phyloP scores from a whole-genome alignment of 495 filamentous ascomycete species.

The Niebla homalea region DNA sequence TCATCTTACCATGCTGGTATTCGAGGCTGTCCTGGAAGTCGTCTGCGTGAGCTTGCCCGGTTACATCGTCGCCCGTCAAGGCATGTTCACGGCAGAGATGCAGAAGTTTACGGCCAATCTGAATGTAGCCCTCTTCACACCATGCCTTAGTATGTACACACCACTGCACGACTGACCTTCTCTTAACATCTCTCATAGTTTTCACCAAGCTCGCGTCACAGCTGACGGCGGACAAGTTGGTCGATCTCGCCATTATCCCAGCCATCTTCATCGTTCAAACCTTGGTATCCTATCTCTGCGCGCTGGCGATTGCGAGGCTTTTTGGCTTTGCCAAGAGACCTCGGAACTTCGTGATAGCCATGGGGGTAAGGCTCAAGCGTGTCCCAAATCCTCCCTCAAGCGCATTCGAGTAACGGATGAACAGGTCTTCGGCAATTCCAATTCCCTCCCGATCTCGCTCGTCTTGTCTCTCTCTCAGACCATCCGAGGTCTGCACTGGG shows the following conservation, averaged over 20 bases:
- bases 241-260: conserved; percentile 84
- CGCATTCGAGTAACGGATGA: no score
- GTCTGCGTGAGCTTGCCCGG: conserved; percentile 90
- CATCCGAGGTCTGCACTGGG: conserved; percentile 83
- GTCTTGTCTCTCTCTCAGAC: conserved; percentile 90
- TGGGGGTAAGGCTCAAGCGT: conserved; percentile 51
- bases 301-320: conserved; percentile 51
- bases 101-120: conserved; percentile 94
- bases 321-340: conserved; percentile 74
- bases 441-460: conserved; percentile 92
- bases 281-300: conserved; percentile 64
- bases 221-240: conserved; percentile 76
- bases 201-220: conserved; percentile 97
- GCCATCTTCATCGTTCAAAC: conserved; percentile 85
- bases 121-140: conserved; percentile 88
- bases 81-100: conserved; percentile 84
- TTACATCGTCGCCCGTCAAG: conserved; percentile 80
- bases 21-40: conserved; percentile 91
- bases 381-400: neutral
- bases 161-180: neutral
- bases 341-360: conserved; percentile 87
- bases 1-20: conserved; percentile 73
- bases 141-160: conserved; percentile 69
- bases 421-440: conserved; percentile 90
- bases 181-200: conserved; percentile 38